Evolutionary conservation across 805 yeast species (phyloP), one percentile per base, ranked within the genome.

Genomic region (Monosporozyma aquatica): DNA sequence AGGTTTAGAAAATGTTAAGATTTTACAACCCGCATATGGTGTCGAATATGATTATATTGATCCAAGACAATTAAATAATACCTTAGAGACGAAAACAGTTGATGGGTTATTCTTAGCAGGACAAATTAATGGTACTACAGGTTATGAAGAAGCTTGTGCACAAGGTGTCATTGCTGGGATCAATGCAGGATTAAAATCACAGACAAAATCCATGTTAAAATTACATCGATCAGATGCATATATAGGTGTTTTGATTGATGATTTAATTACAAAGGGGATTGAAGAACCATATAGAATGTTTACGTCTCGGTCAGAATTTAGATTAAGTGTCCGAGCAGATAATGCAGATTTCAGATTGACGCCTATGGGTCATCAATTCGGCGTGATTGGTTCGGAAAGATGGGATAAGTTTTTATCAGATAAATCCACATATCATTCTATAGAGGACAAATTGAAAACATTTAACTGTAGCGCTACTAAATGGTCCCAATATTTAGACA

Each of bases 281-380:
- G 85, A 80, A 46, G 99, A 92, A 61, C 99, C 99, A 1, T 92
- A 92, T 59, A 69, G 99, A 49, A 92, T 92, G 98, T 92, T 92
- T 58, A 92, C 98, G 0, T 87, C 97, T 5, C 73, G 99, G 40
- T 84, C 95, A 0, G 99, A 92, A 59, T 92, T 87, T 59, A 71
- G 98, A 57, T 77, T 92, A 29, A 80, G 87, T 26, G 86, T 87
- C 4, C 70, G 99, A 45, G 80, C 95, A 0, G 98, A 92, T 60
- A 92, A 92, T 66, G 97, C 99, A 0, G 97, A 94, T 56, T 62
- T 75, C 43, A 67, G 99, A 47, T 66, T 92, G 43, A 89, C 97
- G 0, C 76, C 70, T 41, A 59, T 65, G 43, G 98, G 95, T 1
- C 62, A 72, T 38, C 53, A 67, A 2, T 58, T 72, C 0, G 97